These are phyloP conservation scores for cucumber (Cucumis sativus) DNA, from an alignment of 306 rosid genomes.

Conservation along the genomic window Cucumber_9930_V3 NC_026656.2:8961501-8962000, in stretches of 20 bases:
- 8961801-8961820: neutral
- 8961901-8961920: neutral
- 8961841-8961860: slow-evolving; percentile 18
- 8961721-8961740: slow-evolving; percentile 6
- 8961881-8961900: neutral
- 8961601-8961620: slow-evolving; percentile 18
- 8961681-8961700: neutral
- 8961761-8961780: neutral
- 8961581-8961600: slow-evolving; percentile 9
- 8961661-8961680: slow-evolving; percentile 7
- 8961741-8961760: neutral
- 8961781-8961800: neutral
- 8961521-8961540: neutral
- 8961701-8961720: neutral
- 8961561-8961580: neutral
- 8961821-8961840: neutral
- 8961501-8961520: neutral
- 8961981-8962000: neutral
- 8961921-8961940: neutral
- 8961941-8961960: too few relatives aligned
- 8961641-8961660: slow-evolving; percentile 23
- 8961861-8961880: neutral
- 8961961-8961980: neutral
- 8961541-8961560: neutral
- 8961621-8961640: slow-evolving; percentile 16